Conservation (phyloP, 2,329 filamentous ascomycete species). For the Grosmannia penicillata region DNA sequence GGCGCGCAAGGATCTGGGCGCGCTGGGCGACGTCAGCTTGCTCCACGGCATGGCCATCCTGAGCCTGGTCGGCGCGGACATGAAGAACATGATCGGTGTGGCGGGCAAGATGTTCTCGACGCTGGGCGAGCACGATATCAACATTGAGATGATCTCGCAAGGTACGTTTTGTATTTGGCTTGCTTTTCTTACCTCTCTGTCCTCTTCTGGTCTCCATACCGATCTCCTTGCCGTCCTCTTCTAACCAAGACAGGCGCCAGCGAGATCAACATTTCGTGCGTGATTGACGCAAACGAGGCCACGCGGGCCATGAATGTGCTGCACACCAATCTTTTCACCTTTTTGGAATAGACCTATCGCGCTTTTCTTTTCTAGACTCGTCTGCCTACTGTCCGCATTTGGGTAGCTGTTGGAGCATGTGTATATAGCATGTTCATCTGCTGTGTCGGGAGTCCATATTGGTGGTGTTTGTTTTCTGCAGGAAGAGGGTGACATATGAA, state of each 20-base stretch:
- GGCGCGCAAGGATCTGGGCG: constrained; percentile 42
- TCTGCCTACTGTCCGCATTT: not conserved
- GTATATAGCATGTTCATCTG: too few species aligned
- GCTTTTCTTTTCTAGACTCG: not conserved
- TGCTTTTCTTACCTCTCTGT: constrained; percentile 13
- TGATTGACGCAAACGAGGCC: constrained; percentile 83
- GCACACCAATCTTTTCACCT: constrained; percentile 93
- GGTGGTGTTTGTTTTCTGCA: too few species aligned
- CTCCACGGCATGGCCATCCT: constrained; percentile 89
- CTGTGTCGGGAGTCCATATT: too few species aligned
- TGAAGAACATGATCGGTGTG: constrained; percentile 96
- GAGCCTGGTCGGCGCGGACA: constrained; percentile 82
- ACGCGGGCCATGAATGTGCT: constrained; percentile 90
- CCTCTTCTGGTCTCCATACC: not conserved
- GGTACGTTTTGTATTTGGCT: constrained; percentile 48
- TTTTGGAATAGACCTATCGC: constrained; percentile 49
- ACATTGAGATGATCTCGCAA: constrained; percentile 99
- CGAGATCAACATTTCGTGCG: constrained; percentile 98
- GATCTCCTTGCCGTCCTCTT: not conserved
- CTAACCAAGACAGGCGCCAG: constrained; percentile 53
- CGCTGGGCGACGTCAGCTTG: constrained; percentile 81
- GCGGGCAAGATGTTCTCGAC: constrained; percentile 91
- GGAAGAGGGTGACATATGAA: too few species aligned
- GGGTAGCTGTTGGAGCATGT: too few species aligned
- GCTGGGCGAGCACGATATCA: constrained; percentile 82